Evolutionary conservation across 176 grass and related monocot genomes (phyloP).

Genomic region (Lolium rigidum): DNA sequence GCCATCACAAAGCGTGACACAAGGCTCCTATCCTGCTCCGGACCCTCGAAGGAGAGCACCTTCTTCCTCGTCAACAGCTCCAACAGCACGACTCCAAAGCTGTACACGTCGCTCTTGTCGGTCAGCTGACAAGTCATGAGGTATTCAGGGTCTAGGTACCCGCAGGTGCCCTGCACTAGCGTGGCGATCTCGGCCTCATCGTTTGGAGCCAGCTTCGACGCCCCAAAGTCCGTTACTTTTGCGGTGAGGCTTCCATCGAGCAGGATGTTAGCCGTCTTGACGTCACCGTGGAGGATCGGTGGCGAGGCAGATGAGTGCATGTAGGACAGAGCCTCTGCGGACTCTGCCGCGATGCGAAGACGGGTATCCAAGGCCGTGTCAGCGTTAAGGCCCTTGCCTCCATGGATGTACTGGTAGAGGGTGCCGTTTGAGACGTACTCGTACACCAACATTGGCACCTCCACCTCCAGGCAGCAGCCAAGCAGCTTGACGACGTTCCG

Average conservation of each 20-base stretch:
- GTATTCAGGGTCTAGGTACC: neutral
- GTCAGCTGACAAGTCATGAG: constrained; percentile 54
- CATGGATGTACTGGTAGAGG: too few species aligned
- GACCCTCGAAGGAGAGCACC: neutral
- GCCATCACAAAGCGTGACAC: neutral
- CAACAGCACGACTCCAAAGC: constrained; percentile 62
- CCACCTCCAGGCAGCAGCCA: too few species aligned
- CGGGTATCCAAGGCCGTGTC: too few species aligned
- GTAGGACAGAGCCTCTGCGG: neutral
- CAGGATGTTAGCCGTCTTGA: constrained; percentile 9
- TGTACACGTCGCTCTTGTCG: constrained; percentile 79
- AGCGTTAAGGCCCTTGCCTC: too few species aligned
- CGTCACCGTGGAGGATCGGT: neutral
- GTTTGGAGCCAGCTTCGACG: neutral
- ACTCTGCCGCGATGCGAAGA: neutral
- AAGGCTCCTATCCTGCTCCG: neutral
- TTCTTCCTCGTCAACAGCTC: constrained; percentile 49
- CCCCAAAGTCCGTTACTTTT: neutral
- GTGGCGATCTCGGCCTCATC: neutral
- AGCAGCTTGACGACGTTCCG: too few species aligned
- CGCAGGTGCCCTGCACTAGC: neutral
- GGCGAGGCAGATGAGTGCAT: neutral
- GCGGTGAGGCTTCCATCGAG: neutral
- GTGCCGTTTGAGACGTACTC: too few species aligned
- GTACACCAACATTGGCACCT: too few species aligned